Evolutionary conservation across 1,139 yeast genomes (phyloP).

Genomic region (Kurtzmaniella quercitrusa): DNA sequence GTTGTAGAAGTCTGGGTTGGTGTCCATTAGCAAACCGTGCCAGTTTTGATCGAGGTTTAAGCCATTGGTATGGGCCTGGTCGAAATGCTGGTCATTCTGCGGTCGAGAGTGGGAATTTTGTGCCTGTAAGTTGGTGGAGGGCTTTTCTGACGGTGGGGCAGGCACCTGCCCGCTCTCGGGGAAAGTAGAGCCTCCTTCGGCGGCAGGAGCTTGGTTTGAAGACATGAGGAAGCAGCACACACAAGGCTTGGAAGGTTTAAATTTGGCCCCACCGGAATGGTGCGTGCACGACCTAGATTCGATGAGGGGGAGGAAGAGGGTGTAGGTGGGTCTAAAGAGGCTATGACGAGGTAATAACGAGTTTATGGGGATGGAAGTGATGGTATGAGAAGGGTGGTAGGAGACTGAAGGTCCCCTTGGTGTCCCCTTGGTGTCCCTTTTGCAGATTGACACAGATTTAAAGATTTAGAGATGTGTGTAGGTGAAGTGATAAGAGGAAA

Average conservation of each 20-base stretch:
- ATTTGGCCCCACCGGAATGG: neutral
- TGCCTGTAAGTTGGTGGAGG: neutral
- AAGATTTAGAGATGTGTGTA: too few relatives aligned
- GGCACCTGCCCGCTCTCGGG: neutral
- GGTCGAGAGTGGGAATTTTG: neutral
- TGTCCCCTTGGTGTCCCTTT: too few relatives aligned
- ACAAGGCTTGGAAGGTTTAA: neutral
- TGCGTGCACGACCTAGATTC: neutral
- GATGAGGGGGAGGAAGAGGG: neutral
- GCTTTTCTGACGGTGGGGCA: neutral
- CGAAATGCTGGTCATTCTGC: neutral
- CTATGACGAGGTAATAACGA: neutral
- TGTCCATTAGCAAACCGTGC: slow-evolving; percentile 32
- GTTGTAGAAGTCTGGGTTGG: slow-evolving; percentile 26
- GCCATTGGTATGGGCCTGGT: slow-evolving; percentile 22
- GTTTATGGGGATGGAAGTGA: too few relatives aligned
- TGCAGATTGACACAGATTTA: too few relatives aligned
- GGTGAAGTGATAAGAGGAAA: too few relatives aligned
- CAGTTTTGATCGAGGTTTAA: slow-evolving; percentile 43
- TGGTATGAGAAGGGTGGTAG: too few relatives aligned
- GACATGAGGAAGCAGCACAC: neutral
- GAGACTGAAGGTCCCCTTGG: too few relatives aligned
- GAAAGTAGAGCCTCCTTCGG: neutral
- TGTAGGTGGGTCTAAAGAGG: neutral
- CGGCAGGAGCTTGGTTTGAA: neutral